These are phyloP conservation scores for Puccinia triticina DNA, from an alignment of 1,284 basidiomycete genomes.

Conservation along the genomic window DNA sequence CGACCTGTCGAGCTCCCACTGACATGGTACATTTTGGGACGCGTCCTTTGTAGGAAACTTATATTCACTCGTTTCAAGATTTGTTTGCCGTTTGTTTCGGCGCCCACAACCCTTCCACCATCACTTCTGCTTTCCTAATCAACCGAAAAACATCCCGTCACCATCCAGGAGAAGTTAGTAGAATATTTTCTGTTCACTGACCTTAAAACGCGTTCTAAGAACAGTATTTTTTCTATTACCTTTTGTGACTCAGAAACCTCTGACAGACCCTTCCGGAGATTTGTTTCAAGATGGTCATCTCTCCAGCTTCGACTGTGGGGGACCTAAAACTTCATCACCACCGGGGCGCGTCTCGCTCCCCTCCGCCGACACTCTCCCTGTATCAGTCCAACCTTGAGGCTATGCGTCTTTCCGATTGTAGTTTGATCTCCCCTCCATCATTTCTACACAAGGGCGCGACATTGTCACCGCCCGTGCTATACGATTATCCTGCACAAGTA, in stretches of 20 bases:
- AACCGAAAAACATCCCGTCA: not conserved
- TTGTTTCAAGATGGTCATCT: slow-evolving; percentile 30
- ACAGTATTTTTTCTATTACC: slow-evolving; percentile 2
- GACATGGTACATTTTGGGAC: not conserved
- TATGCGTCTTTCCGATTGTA: not conserved
- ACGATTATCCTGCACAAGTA: slow-evolving; percentile 11
- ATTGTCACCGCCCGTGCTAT: slow-evolving; percentile 1
- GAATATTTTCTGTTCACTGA: not conserved
- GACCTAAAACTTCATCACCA: not conserved
- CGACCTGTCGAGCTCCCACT: not conserved
- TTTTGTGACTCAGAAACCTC: slow-evolving; percentile 17
- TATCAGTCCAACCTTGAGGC: slow-evolving; percentile 22
- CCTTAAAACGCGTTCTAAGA: slow-evolving; percentile 10
- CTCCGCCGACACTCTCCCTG: slow-evolving; percentile 9
- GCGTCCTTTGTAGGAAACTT: not conserved
- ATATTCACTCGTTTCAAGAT: not conserved
- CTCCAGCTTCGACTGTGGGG: not conserved
- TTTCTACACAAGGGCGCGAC: slow-evolving; percentile 2
- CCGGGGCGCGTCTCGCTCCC: slow-evolving; percentile 19
- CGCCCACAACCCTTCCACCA: not conserved
- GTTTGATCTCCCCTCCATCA: not conserved
- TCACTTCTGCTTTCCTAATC: not conserved
- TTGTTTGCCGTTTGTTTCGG: not conserved
- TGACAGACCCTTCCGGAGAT: not conserved
- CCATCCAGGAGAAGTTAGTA: slow-evolving; percentile 11